Evolutionary conservation across 768 basidiomycete genomes (phyloP), one percentile per base, ranked within the genome.

Genomic region (Boletales sp.): DNA sequence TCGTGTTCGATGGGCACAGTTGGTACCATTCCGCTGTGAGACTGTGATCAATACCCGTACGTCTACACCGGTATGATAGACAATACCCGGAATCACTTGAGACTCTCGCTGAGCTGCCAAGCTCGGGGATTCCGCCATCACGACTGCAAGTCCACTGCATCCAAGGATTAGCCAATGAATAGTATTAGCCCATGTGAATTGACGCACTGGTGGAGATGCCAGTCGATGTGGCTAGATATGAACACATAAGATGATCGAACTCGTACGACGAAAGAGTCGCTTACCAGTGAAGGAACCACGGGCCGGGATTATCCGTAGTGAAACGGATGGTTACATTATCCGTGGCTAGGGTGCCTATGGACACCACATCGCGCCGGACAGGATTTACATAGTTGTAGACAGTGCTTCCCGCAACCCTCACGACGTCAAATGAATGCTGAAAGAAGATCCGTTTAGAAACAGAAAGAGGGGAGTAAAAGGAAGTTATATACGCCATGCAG

Each of bases 261-360:
- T 25, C 1, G 13, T 5, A 15, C 8, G 4, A 36, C 4, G 11
- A 10, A 13, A 6, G 3, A 8, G 13, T 32, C 7, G 32, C 57
- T 59, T 48, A 70, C 66, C 68, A 78, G 56, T 77, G 77, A 40
- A 78, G 61, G 63, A 78, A 70, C 79, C 82, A 84, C 10, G 79
- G 78, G 11, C 85, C 86, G 1, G 85, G 72, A 62, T 87, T 87
- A 54, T 87, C 78, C 1, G 83, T 84, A 21, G 66, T 59, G 64
- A 83, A 86, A 44, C 83, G 76, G 44, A 87, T 71, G 5, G 76
- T 77, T 18, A 80, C 79, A 57, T 76, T 65, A 68, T 78, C 65
- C 3, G 46, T 55, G 75, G 41, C 0, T 19, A 36, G 4, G 12
- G 12, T 41, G 12, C 67, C 68, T 0, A 62, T 47, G 32, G 57